These are phyloP conservation scores for Verticillium klebahnii DNA, from an alignment of 2,329 filamentous ascomycete genomes.

Conservation along the genomic window DNA sequence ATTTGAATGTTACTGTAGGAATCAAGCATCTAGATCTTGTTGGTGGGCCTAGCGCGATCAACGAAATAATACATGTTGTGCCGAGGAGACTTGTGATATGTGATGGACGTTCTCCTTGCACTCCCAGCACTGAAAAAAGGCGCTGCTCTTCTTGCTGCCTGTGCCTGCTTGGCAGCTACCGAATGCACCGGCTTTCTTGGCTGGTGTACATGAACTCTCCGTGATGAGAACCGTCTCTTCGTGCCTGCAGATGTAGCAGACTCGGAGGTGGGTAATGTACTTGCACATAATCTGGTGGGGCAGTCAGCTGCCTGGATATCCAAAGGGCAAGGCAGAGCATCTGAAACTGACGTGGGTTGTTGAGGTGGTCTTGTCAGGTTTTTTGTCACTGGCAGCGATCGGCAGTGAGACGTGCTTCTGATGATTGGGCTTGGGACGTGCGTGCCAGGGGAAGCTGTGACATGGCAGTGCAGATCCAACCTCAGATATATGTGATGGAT, in stretches of 20 bases:
- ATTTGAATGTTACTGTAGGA: conserved; percentile 4
- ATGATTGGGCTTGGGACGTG: too few relatives aligned
- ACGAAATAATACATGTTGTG: background rate
- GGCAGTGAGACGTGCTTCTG: too few relatives aligned
- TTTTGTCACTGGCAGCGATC: too few relatives aligned
- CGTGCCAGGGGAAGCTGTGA: background rate
- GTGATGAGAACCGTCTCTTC: conserved; percentile 33
- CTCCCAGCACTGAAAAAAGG: conserved; percentile 28
- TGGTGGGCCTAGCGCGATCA: background rate
- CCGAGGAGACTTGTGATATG: conserved; percentile 10
- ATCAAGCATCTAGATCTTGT: background rate
- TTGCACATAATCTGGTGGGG: conserved; percentile 26
- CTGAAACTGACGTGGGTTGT: background rate
- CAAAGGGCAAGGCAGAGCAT: background rate
- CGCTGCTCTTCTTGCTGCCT: conserved; percentile 21
- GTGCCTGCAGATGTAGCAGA: conserved; percentile 26
- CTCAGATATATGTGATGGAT: background rate
- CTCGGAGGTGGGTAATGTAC: conserved; percentile 29
- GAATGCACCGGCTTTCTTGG: conserved; percentile 25
- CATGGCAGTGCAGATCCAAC: background rate
- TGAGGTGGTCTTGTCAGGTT: background rate
- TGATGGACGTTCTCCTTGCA: conserved; percentile 24
- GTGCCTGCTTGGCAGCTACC: conserved; percentile 29
- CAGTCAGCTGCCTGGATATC: background rate
- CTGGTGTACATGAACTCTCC: conserved; percentile 24